Conservation (phyloP, 345 rosid species). For the Leavenworthia alabamica region DNA sequence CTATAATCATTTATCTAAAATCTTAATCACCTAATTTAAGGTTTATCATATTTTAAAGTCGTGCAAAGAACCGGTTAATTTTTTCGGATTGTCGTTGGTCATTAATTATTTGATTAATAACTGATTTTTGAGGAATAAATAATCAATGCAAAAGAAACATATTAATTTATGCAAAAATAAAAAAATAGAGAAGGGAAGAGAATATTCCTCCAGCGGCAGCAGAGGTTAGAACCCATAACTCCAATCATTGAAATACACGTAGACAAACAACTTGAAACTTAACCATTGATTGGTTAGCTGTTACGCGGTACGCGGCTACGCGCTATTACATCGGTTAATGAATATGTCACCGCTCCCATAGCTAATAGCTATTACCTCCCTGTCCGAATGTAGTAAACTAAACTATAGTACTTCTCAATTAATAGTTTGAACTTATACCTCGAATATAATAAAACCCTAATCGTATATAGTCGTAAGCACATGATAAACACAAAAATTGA, state of each 20-base stretch:
- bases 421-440: too few relatives aligned
- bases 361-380: too few relatives aligned
- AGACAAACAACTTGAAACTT: slow-evolving; percentile 6
- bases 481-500: not conserved
- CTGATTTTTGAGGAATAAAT: not conserved
- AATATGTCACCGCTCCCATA: slow-evolving; percentile 29
- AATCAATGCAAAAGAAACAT: not conserved
- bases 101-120: not conserved
- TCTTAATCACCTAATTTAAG: not conserved
- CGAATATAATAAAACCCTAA: too few relatives aligned
- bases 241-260: slow-evolving; percentile 26
- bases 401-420: too few relatives aligned
- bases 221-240: slow-evolving; percentile 1
- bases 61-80: slow-evolving; percentile 4
- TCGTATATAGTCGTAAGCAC: too few relatives aligned
- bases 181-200: slow-evolving; percentile 8
- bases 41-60: not conserved
- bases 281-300: slow-evolving; percentile 22
- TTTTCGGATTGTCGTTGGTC: not conserved
- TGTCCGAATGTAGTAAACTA: not conserved
- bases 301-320: slow-evolving; percentile 38
- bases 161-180: not conserved
- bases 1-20: too few relatives aligned
- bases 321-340: slow-evolving; percentile 14
- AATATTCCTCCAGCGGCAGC: slow-evolving; percentile 26